Evolutionary conservation across 2,329 filamentous ascomycete genomes (phyloP).

Genomic region (Cladosporium cucumerinum): DNA sequence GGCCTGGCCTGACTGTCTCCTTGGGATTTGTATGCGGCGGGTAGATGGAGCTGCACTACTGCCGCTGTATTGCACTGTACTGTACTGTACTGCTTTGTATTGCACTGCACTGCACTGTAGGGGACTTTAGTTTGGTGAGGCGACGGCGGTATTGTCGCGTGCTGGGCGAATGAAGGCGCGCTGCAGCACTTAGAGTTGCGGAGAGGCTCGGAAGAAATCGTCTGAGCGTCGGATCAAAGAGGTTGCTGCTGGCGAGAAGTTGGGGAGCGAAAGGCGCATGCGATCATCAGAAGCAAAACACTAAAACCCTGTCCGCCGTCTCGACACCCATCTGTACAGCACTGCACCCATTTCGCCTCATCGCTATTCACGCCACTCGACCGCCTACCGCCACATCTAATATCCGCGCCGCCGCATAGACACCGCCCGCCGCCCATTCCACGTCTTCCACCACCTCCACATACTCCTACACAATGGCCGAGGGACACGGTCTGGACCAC

Average conservation of each 20-base stretch:
- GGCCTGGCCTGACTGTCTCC: neutral
- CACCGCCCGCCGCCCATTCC: neutral
- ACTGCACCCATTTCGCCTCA: slow-evolving; percentile 13
- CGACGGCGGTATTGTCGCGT: slow-evolving; percentile 14
- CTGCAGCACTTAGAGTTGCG: neutral
- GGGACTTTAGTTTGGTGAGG: neutral
- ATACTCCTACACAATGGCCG: slow-evolving; percentile 16
- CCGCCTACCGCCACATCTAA: neutral
- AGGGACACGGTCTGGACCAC: slow-evolving; percentile 68
- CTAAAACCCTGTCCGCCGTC: slow-evolving; percentile 11
- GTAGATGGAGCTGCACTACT: neutral
- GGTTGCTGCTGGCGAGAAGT: neutral
- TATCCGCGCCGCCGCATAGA: neutral
- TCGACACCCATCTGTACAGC: neutral
- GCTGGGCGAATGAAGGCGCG: slow-evolving; percentile 5
- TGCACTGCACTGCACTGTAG: no score
- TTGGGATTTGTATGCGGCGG: neutral
- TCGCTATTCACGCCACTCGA: neutral
- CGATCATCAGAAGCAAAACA: slow-evolving; percentile 12
- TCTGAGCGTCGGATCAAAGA: neutral
- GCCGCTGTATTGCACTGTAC: neutral
- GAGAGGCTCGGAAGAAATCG: neutral
- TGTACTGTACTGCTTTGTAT: no score
- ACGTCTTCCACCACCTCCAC: slow-evolving; percentile 1
- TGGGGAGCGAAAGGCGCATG: slow-evolving; percentile 8